These are phyloP conservation scores for Pseudogymnoascus sp. DNA, from an alignment of 2,329 filamentous ascomycete species.

Conservation along the genomic window DNA sequence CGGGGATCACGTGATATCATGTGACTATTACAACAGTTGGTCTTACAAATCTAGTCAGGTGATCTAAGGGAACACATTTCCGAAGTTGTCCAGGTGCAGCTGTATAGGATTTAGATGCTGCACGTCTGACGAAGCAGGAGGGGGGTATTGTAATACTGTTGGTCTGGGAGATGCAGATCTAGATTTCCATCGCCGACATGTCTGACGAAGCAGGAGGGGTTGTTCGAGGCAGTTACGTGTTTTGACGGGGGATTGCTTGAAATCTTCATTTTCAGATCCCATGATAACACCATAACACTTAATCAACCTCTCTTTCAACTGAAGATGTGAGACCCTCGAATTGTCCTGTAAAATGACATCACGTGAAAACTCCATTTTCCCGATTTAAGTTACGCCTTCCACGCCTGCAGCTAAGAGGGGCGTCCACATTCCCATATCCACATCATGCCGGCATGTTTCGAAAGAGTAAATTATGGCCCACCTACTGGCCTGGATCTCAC, in stretches of 20 bases:
- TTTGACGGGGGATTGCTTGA: too few species aligned
- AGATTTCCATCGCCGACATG: background rate
- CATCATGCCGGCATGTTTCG: constrained; percentile 1
- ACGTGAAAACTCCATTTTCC: background rate
- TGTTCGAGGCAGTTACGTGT: too few species aligned
- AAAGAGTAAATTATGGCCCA: background rate
- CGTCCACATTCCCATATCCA: background rate
- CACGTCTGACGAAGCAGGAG: background rate
- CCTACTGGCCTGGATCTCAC: background rate
- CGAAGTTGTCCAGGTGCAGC: background rate
- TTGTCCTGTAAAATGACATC: background rate
- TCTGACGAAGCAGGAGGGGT: background rate
- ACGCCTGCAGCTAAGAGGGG: background rate
- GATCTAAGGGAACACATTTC: background rate
- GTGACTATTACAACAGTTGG: too few species aligned
- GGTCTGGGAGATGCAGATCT: background rate
- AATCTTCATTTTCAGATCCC: too few species aligned
- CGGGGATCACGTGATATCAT: too few species aligned
- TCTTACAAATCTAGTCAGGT: background rate
- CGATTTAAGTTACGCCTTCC: background rate
- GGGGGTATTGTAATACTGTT: background rate
- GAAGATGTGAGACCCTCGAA: background rate
- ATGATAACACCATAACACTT: background rate
- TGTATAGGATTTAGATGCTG: background rate
- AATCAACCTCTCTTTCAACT: background rate